Evolutionary conservation across 2,329 filamentous ascomycete genomes (phyloP), one percentile per base, ranked within the genome.

Genomic region (Aurifilum marmelostoma): DNA sequence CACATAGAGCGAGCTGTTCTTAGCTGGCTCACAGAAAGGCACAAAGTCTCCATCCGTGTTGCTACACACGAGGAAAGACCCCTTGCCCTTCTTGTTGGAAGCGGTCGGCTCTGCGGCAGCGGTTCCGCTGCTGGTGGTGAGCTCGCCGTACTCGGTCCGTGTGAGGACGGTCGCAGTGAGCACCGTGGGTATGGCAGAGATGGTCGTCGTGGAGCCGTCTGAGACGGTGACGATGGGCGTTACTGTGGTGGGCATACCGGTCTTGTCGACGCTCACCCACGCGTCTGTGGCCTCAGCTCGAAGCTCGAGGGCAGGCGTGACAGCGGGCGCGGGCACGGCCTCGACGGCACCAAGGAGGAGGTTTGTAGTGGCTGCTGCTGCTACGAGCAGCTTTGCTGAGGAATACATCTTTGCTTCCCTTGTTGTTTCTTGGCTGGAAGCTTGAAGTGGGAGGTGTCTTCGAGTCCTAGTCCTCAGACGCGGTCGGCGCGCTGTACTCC

Each of bases 241-340:
- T 69, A 84, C 77, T 12, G 85, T 88, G 60, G 75, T 79, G 29
- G 84, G 81, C 43, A 77, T 77, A 73, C 83, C 83, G 58, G 83
- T 79, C 64, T 81, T 79, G 74, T 83, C 79, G 70, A 88, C 83
- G 4, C 79, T 81, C 61, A 88, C 83, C 86, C 86, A 88, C 43
- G 82, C 79, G 27, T 80, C 81, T 7, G 81, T 80, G 21, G 70
- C 54, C 24, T 66, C 65, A 6, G 65, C 65, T 8, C 65, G 63
- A 16, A 61, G 62, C 12, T 63, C 67, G 21, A 71, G 59, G n/a
- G 61, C 61, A 7, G 64, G 67, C 9, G 67, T 67, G 21, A 59
- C 56, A 7, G 37, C 56, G n/a, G 65, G 62, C 9, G 59, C 66
- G 1, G 70, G 67, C 8, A 32, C 41, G 39, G 69, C 67, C 6